Evolutionary conservation across 768 basidiomycete species (phyloP).

Genomic region (Tulasnella sp.): DNA sequence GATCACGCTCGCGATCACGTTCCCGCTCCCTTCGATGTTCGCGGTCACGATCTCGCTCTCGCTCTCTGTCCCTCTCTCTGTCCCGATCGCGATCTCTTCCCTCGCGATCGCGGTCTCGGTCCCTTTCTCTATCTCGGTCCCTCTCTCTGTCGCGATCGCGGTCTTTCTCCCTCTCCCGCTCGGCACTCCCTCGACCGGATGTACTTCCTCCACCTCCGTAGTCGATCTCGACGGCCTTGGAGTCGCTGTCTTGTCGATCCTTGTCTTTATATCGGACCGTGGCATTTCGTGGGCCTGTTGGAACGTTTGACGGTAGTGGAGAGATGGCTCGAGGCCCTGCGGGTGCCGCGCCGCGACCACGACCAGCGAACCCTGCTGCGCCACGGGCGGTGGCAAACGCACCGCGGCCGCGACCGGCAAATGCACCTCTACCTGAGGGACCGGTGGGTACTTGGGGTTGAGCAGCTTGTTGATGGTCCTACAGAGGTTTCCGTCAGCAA

Average conservation of each 20-base stretch:
- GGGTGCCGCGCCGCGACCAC: conserved; percentile 22
- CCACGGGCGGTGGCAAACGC: conserved; percentile 8
- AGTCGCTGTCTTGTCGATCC: conserved; percentile 49
- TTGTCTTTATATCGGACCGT: conserved; percentile 72
- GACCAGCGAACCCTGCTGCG: conserved; percentile 6
- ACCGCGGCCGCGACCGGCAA: background rate
- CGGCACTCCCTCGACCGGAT: conserved; percentile 7
- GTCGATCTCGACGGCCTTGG: conserved; percentile 62
- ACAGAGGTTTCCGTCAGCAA: background rate
- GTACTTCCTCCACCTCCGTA: conserved; percentile 39
- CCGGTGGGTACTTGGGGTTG: background rate
- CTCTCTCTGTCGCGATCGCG: conserved; percentile 7
- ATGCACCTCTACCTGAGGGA: conserved; percentile 1
- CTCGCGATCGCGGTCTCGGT: conserved; percentile 9
- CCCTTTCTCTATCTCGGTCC: conserved; percentile 8
- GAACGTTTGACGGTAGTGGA: conserved; percentile 75
- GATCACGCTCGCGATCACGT: conserved; percentile 11
- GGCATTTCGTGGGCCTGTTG: conserved; percentile 78
- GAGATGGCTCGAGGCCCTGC: conserved; percentile 63
- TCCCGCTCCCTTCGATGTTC: conserved; percentile 6
- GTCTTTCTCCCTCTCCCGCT: conserved; percentile 14
- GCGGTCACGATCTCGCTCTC: conserved; percentile 7
- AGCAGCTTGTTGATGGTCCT: background rate
- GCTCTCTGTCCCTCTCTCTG: conserved; percentile 1
- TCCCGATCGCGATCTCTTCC: background rate